Evolutionary conservation across 2,329 filamentous ascomycete genomes (phyloP).

Genomic region (Orbilia oligospora): DNA sequence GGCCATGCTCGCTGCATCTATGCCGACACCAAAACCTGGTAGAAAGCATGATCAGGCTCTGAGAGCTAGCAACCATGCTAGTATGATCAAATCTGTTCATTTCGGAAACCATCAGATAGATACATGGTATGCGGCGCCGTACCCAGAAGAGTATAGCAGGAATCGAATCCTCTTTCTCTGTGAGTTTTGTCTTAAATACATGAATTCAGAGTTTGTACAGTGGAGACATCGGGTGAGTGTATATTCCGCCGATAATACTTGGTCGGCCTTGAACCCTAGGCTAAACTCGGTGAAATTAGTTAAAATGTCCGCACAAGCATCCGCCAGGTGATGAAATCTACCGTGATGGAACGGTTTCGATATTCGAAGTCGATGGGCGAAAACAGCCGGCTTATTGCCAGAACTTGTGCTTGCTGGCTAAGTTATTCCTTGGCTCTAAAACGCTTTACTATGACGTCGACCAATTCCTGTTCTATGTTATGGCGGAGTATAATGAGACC

Average conservation of each 20-base stretch:
- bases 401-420: conserved; percentile 94
- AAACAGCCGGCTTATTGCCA: conserved; percentile 99
- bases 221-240: conserved; percentile 87
- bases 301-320: conserved; percentile 94
- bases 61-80: conserved; percentile 67
- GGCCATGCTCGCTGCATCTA: conserved; percentile 45
- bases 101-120: conserved; percentile 98
- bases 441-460: conserved; percentile 98
- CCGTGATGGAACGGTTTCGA: conserved; percentile 87
- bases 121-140: conserved; percentile 98
- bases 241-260: neutral
- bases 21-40: conserved; percentile 45
- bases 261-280: neutral
- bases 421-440: conserved; percentile 98
- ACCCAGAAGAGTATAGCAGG: conserved; percentile 97
- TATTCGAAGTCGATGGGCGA: conserved; percentile 97
- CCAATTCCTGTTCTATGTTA: conserved; percentile 96
- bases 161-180: conserved; percentile 98
- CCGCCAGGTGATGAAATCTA: conserved; percentile 99
- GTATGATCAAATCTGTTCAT: conserved; percentile 98
- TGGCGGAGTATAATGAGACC: conserved; percentile 91
- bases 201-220: conserved; percentile 98
- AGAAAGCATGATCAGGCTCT: conserved; percentile 46
- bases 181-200: conserved; percentile 99
- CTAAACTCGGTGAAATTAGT: conserved; percentile 64